Evolutionary conservation across 495 filamentous ascomycete species (phyloP), one percentile per base, ranked within the genome.

Genomic region (Penicillium alfredii): DNA sequence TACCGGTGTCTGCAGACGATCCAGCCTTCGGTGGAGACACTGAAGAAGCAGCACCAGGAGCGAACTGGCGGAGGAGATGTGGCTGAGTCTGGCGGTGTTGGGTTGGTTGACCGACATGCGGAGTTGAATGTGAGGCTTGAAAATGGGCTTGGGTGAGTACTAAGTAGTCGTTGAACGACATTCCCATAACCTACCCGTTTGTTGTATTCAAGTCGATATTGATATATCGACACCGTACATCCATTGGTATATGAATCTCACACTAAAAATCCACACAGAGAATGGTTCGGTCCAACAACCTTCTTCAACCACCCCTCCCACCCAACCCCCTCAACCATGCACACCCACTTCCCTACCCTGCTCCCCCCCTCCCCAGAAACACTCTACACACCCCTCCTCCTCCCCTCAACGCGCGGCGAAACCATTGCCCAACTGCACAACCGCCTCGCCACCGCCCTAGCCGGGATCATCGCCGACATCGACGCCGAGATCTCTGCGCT

Each of bases 1-100:
- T 97, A 94, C 60, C 77, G 92, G 35, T 98, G 92, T 56, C 65
- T 97, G 12, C 86, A 96, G 60, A 97, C 92, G 0, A 74, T 96
- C 26, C 54, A 63, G 34, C 88, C 89, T 0, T 74, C 77, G 14
- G 72, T 85, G 8, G 72, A 80, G 42, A 56, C 57, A 17, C 60
- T 81, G 42, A 66, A 61, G 31, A 47, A 58, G 37, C 33, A 35
- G 31, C 49, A 56, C n/a, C 29, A 39, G 19, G 22, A 26, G n/a
- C n/a, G n/a, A n/a, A n/a, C n/a, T n/a, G n/a, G n/a, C n/a, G n/a
- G n/a, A n/a, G n/a, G n/a, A n/a, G n/a, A n/a, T n/a, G n/a, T n/a
- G 13, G 15, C 17, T 0, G 29, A 36, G 10, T 29, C 20, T 5
- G 27, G 22, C 29, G 19, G 15, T 1, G 12, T 38, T 7, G 49